phyloP scores from a whole-genome alignment of 305 asterid species.

The Fraxinus dipetala region DNA sequence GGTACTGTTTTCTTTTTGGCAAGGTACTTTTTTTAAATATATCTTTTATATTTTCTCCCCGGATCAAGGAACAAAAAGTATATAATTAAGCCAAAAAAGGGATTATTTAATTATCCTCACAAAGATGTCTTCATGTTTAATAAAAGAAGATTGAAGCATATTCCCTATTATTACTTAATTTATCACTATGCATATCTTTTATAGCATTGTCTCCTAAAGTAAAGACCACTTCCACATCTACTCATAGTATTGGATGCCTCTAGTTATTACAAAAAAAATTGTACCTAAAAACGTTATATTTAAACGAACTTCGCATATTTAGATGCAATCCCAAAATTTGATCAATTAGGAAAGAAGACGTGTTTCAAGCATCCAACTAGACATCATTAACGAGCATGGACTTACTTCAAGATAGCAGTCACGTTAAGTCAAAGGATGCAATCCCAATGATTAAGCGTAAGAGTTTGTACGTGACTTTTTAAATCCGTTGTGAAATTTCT shows the following conservation, averaged over 20 bases:
- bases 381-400: not conserved
- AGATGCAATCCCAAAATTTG: not conserved
- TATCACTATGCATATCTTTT: constrained; percentile 15
- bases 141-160: constrained; percentile 14
- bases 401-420: not conserved
- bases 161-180: not conserved
- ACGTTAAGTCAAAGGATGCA: not conserved
- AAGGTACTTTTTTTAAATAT: not conserved
- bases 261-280: not conserved
- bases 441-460: not conserved
- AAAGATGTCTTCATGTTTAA: not conserved
- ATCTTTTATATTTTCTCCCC: not conserved
- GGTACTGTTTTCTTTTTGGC: not conserved
- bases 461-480: not conserved
- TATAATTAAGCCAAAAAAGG: not conserved
- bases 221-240: constrained; percentile 28
- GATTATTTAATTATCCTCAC: not conserved
- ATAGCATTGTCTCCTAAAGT: constrained; percentile 31
- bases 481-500: not conserved
- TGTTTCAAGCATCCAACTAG: not conserved
- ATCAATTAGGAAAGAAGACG: not conserved
- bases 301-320: not conserved
- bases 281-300: not conserved
- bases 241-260: constrained; percentile 14
- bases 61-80: constrained; percentile 14